These are phyloP conservation scores for Pseudopithomyces maydicus DNA, from an alignment of 2,329 filamentous ascomycete species.

Conservation along the genomic window DNA sequence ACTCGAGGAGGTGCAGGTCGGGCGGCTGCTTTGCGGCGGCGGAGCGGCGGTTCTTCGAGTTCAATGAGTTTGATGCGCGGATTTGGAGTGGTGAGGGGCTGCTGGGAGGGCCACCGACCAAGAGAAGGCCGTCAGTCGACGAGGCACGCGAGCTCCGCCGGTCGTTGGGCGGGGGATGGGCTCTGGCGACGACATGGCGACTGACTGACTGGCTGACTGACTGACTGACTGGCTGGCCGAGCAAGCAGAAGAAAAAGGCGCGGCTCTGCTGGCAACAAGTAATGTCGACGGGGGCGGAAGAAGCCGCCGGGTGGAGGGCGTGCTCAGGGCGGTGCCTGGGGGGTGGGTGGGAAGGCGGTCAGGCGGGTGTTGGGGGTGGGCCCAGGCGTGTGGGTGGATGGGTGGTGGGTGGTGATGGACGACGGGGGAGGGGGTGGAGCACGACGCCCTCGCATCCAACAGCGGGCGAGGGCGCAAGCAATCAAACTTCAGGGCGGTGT, in stretches of 20 bases:
- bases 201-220: neutral
- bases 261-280: too few relatives aligned
- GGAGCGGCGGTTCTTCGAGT: conserved; percentile 42
- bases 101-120: conserved; percentile 46
- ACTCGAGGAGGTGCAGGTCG: conserved; percentile 64
- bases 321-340: neutral
- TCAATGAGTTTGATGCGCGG: conserved; percentile 45
- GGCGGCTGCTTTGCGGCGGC: conserved; percentile 45
- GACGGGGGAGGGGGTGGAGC: neutral
- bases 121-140: conserved; percentile 32
- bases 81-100: conserved; percentile 46
- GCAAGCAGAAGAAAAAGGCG: neutral
- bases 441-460: conserved; percentile 7
- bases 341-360: neutral
- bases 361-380: neutral
- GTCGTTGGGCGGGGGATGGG: conserved; percentile 43
- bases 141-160: conserved; percentile 40
- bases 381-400: neutral
- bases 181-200: conserved; percentile 41
- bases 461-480: conserved; percentile 17
- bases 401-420: conserved; percentile 10
- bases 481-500: conserved; percentile 16
- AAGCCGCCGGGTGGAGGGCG: neutral
- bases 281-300: neutral
- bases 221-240: neutral